Conservation (phyloP, 2,329 filamentous ascomycete species). For the Huntiella decipiens region DNA sequence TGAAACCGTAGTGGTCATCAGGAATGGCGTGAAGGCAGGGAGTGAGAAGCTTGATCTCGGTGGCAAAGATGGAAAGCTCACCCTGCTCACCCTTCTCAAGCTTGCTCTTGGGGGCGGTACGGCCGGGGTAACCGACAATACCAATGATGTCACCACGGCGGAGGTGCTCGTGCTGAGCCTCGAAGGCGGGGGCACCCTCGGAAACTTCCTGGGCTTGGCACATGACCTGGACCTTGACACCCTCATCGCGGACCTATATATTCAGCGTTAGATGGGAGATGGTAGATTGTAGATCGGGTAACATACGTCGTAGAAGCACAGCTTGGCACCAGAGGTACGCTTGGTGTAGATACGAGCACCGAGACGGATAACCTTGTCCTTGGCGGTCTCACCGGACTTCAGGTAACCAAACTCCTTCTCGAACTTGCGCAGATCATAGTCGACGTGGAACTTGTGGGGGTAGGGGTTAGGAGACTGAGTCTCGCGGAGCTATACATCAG, state of each 20-base stretch:
- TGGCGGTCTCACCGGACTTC: conserved; percentile 70
- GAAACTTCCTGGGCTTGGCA: conserved; percentile 67
- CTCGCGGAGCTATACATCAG: conserved; percentile 32
- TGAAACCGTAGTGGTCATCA: conserved; percentile 81
- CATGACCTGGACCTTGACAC: conserved; percentile 69
- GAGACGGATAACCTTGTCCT: conserved; percentile 56
- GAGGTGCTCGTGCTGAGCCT: conserved; percentile 74
- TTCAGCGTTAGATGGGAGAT: neutral
- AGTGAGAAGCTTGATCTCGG: conserved; percentile 65
- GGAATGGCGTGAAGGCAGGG: conserved; percentile 85
- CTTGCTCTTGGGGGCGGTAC: conserved; percentile 81
- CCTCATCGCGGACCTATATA: conserved; percentile 33
- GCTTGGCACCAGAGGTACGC: conserved; percentile 62
- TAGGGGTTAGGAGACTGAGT: conserved; percentile 66
- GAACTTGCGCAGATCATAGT: conserved; percentile 67
- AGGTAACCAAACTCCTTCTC: conserved; percentile 58
- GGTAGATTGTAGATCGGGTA: neutral
- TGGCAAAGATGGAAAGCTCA: conserved; percentile 85
- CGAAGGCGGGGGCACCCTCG: conserved; percentile 49
- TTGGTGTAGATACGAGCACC: conserved; percentile 82
- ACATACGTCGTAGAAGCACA: conserved; percentile 66
- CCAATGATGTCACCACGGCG: conserved; percentile 87
- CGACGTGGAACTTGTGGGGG: conserved; percentile 80
- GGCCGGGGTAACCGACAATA: conserved; percentile 60
- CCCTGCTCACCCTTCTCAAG: conserved; percentile 59